A percentile compares a stretch with the other conserved stretches of the same genome.
phyloP scores from a whole-genome alignment of 2,329 filamentous ascomycete species.

The Paecilomyces sp. region DNA sequence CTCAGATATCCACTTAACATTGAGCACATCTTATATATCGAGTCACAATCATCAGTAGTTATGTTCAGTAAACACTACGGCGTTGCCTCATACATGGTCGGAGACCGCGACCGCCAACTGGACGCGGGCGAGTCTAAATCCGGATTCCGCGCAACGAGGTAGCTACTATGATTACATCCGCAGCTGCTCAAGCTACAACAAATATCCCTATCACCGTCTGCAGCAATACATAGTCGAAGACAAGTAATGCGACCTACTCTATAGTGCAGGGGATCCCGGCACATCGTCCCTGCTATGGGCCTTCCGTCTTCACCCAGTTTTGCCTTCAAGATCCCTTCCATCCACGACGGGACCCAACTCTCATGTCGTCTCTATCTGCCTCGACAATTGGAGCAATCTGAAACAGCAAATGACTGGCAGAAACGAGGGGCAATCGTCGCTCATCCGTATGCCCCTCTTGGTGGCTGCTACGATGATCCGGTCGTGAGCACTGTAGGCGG shows the following conservation, averaged over 20 bases:
- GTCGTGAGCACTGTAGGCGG: slow-evolving; percentile 62
- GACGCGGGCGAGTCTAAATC: not conserved
- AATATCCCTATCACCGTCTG: not conserved
- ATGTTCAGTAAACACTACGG: too few species aligned
- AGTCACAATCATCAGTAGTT: not conserved
- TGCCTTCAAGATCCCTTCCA: slow-evolving; percentile 72
- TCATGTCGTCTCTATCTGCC: slow-evolving; percentile 81
- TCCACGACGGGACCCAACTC: slow-evolving; percentile 69
- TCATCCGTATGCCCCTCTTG: slow-evolving; percentile 85
- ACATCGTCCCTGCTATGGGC: not conserved
- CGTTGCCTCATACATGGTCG: not conserved
- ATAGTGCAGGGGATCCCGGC: not conserved
- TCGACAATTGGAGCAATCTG: slow-evolving; percentile 16
- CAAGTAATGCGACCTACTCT: not conserved
- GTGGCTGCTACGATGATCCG: slow-evolving; percentile 76
- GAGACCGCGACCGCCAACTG: not conserved
- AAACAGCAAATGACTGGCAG: slow-evolving; percentile 19
- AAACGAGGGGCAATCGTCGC: slow-evolving; percentile 61
- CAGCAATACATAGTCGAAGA: not conserved
- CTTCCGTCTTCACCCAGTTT: slow-evolving; percentile 27
- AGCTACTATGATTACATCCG: not conserved
- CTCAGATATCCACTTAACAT: not conserved
- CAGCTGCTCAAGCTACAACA: not conserved
- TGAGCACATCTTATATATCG: not conserved
- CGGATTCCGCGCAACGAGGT: not conserved